These are phyloP conservation scores for Camellia japonica DNA, from an alignment of 148 eudicot species.

Conservation along the genomic window DNA sequence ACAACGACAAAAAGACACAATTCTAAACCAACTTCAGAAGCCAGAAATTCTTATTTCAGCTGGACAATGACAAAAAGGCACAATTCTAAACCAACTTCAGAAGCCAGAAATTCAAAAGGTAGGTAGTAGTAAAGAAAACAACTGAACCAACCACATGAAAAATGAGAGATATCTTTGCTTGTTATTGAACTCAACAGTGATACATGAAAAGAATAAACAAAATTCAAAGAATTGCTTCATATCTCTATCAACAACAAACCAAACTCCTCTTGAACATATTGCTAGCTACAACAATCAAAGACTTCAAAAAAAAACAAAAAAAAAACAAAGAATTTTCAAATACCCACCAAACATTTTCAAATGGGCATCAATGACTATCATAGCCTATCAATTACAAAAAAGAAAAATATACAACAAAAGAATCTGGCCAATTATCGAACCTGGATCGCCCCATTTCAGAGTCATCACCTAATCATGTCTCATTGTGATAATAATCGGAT, in stretches of 20 bases:
- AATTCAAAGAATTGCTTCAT: not conserved
- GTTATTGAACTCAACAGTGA: not conserved
- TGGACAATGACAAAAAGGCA: no score
- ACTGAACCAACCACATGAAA: no score
- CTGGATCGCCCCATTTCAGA: slow-evolving; percentile 18
- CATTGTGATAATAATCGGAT: slow-evolving; percentile 50
- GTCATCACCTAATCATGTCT: slow-evolving; percentile 11
- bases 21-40: no score
- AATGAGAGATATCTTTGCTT: not conserved
- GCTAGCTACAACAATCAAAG: not conserved
- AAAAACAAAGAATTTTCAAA: not conserved
- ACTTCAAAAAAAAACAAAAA: no score
- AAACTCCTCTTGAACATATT: not conserved
- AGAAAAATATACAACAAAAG: not conserved
- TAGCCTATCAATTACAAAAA: not conserved
- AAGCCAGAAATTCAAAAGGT: no score
- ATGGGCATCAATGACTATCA: not conserved
- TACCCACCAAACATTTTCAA: not conserved
- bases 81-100: no score
- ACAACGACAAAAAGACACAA: no score
- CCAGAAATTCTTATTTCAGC: no score
- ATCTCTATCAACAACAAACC: not conserved
- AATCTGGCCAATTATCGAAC: not conserved
- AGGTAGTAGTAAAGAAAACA: no score
- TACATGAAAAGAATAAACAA: not conserved